Evolutionary conservation across 768 basidiomycete genomes (phyloP).

Genomic region (Leccinum boreale): DNA sequence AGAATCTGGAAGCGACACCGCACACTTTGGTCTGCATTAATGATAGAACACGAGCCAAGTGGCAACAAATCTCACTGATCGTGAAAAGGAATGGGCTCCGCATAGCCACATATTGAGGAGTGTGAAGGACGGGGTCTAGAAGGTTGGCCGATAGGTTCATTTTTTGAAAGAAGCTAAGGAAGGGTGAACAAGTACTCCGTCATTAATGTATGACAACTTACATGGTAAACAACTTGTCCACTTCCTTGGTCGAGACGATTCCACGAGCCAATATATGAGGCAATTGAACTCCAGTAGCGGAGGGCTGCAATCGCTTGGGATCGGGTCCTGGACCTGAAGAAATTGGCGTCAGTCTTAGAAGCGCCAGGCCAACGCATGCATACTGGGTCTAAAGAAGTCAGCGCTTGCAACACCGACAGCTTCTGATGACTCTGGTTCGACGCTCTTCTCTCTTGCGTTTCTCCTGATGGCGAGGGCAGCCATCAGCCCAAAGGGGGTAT

Average conservation of each 20-base stretch:
- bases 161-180: constrained; percentile 63
- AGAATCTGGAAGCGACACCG: constrained; percentile 83
- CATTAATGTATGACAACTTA: constrained; percentile 28
- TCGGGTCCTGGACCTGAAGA: constrained; percentile 41
- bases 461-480: constrained; percentile 57
- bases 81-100: constrained; percentile 92
- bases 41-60: not conserved
- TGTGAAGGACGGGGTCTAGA: constrained; percentile 81
- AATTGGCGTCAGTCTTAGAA: not conserved
- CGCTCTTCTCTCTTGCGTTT: constrained; percentile 38
- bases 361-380: not conserved
- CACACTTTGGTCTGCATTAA: constrained; percentile 56
- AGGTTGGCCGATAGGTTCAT: constrained; percentile 80
- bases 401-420: constrained; percentile 64
- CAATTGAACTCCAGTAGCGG: constrained; percentile 43
- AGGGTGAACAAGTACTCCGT: not conserved
- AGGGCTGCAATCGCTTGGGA: constrained; percentile 37
- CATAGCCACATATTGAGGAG: constrained; percentile 73
- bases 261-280: constrained; percentile 66
- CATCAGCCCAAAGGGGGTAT: constrained; percentile 73
- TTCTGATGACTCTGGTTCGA: constrained; percentile 43
- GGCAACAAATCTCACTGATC: constrained; percentile 55
- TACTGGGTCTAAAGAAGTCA: constrained; percentile 66
- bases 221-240: constrained; percentile 72
- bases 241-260: constrained; percentile 61